Conservation (phyloP, 495 filamentous ascomycete genomes). For the Saxophila tyrrhenica region DNA sequence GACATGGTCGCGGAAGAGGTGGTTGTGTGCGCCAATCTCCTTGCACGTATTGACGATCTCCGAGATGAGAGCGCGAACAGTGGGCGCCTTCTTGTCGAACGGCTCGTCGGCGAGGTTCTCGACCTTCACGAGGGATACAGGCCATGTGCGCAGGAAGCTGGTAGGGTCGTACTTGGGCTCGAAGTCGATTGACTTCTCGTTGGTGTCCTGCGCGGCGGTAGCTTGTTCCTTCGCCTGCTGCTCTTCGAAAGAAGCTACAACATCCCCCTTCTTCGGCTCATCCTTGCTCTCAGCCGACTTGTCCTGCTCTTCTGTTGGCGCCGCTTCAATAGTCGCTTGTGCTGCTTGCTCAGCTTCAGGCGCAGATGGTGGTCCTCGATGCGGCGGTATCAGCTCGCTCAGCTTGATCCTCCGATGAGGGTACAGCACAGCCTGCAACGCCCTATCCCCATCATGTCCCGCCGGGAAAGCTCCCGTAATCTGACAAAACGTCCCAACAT, state of each 20-base stretch:
- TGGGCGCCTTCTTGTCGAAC: slow-evolving; percentile 73
- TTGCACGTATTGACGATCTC: slow-evolving; percentile 99
- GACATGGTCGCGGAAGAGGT: slow-evolving; percentile 94
- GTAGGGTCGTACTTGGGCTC: slow-evolving; percentile 60
- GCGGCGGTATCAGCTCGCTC: slow-evolving; percentile 62
- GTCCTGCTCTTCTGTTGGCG: slow-evolving; percentile 25
- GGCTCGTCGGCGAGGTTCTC: slow-evolving; percentile 84
- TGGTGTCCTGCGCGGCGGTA: slow-evolving; percentile 34
- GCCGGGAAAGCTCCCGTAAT: slow-evolving; percentile 90
- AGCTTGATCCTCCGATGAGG: slow-evolving; percentile 92
- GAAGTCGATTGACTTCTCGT: slow-evolving; percentile 36
- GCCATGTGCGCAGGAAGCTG: slow-evolving; percentile 79
- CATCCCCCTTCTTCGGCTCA: slow-evolving; percentile 71
- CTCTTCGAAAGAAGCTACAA: slow-evolving; percentile 97
- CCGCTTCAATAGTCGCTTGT: slow-evolving; percentile 26
- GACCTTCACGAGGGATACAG: slow-evolving; percentile 85
- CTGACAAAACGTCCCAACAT: slow-evolving; percentile 93
- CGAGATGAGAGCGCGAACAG: slow-evolving; percentile 82
- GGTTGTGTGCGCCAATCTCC: slow-evolving; percentile 85
- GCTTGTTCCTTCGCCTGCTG: slow-evolving; percentile 16
- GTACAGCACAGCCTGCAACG: slow-evolving; percentile 83
- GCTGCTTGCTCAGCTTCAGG: slow-evolving; percentile 23
- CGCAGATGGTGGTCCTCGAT: slow-evolving; percentile 14
- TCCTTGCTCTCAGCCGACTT: slow-evolving; percentile 44
- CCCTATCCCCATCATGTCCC: slow-evolving; percentile 51